Base-by-base conservation (phyloP, 83 land plant genomes). In the Picea abies region DNA sequence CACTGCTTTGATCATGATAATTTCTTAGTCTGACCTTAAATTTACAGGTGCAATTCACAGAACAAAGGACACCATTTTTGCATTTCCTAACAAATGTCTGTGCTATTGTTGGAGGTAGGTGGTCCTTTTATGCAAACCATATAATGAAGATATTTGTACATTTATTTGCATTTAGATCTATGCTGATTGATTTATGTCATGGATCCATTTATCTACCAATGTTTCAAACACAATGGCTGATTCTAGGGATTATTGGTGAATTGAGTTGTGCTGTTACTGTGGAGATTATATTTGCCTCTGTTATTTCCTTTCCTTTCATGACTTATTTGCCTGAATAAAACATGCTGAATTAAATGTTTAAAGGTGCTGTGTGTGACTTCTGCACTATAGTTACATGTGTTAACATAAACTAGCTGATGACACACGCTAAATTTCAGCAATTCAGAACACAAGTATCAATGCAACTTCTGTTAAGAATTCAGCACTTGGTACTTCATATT, bases 21-120 rank as follows among this genome's bases (percentile, higher is more conserved):
- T 75, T 62, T 32, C 66, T 58, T 15, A 52, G 20, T 16, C 29
- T 76, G 88, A 35, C 16, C 44, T 39, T 80, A 65, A 60, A 81
- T 37, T 84, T 91, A 25, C 91, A 96, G 99, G 99, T 96, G 68
- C 86, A 89, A 32, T 94, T 93, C 83, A 93, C 94, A 12, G 96
- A 93, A 83, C 81, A 80, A 49, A 89, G 91, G 71, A 84, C 87
- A n/a, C 90, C 96, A 67, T 89, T 97, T 79, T 83, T 97, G 68
- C 98, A 97, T 82, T 95, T 97, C 79, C 88, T 97, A 76, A 97
- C 99, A 37, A 97, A 92, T 80, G 90, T 95, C 5, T 97, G 99
- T 83, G 99, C 99, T 25, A 95, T 97, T 80, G 91, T 97, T 85
- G 99, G 99, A 93, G 99, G 99, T 97, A 86, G 29, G 66, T 41